These are phyloP conservation scores for Boletus pseudo-olivaceus DNA, from an alignment of 768 basidiomycete species.

Conservation along the genomic window DNA sequence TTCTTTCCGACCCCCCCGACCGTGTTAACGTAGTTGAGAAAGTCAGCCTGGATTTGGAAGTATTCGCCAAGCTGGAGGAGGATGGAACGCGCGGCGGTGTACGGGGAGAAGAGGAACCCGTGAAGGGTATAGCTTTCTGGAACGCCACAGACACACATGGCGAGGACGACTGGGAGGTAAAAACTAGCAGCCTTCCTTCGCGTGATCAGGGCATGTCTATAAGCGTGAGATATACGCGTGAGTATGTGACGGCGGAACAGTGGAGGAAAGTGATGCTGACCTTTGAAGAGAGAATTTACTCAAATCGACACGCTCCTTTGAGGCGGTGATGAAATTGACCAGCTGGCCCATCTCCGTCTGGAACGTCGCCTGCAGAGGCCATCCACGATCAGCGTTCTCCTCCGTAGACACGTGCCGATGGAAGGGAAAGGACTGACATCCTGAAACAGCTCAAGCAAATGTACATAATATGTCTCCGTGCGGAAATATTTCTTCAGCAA, in stretches of 20 bases:
- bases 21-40: neutral
- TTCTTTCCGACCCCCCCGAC: neutral
- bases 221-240: neutral
- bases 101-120: neutral
- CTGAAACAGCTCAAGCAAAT: constrained; percentile 1
- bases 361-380: neutral
- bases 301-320: neutral
- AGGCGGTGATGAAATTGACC: neutral
- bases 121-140: neutral
- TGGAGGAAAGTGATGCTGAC: neutral
- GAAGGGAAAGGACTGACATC: neutral
- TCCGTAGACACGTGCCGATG: too few relatives aligned
- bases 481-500: neutral
- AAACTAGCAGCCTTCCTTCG: neutral
- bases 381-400: neutral
- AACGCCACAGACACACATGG: neutral
- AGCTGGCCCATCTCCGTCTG: constrained; percentile 1
- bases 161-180: constrained; percentile 3
- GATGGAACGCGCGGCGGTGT: neutral
- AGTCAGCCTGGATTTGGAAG: neutral
- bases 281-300: constrained; percentile 2
- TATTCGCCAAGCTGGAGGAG: constrained; percentile 2
- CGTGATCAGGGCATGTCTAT: neutral
- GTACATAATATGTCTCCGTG: neutral
- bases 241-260: neutral